phyloP scores from a whole-genome alignment of 306 rosid genomes.

The Gastrolobium villosum region DNA sequence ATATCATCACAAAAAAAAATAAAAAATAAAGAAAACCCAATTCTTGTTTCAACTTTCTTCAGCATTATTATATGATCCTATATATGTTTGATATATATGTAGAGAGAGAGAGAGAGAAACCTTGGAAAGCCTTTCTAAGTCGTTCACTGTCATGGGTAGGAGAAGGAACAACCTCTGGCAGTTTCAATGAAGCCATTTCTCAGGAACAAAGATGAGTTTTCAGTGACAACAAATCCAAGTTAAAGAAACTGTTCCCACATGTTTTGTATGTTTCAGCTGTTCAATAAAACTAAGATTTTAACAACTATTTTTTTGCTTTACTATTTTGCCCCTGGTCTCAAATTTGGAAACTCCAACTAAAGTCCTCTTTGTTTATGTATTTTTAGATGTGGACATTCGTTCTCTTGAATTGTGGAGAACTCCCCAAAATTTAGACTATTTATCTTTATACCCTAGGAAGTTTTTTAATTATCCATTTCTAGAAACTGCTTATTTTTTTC shows the following conservation, averaged over 20 bases:
- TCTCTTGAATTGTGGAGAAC: not conserved
- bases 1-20: not conserved
- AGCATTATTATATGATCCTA: not conserved
- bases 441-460: not conserved
- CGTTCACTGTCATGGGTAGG: constrained; percentile 71
- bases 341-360: not conserved
- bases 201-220: constrained; percentile 13
- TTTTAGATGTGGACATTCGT: not conserved
- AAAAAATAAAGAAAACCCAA: constrained; percentile 4
- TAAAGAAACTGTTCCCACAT: constrained; percentile 21
- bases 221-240: constrained; percentile 30
- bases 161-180: constrained; percentile 80
- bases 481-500: not conserved
- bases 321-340: constrained; percentile 40
- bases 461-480: not conserved
- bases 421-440: not conserved
- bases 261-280: constrained; percentile 45
- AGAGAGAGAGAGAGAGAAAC: constrained; percentile 61
- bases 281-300: not conserved
- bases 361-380: constrained; percentile 39
- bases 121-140: constrained; percentile 78
- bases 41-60: constrained; percentile 18
- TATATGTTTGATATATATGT: too few species aligned
- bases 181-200: constrained; percentile 72
- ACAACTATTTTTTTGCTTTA: not conserved